These are phyloP conservation scores for Balakata baccata DNA, from an alignment of 345 rosid species.

Conservation along the genomic window DNA sequence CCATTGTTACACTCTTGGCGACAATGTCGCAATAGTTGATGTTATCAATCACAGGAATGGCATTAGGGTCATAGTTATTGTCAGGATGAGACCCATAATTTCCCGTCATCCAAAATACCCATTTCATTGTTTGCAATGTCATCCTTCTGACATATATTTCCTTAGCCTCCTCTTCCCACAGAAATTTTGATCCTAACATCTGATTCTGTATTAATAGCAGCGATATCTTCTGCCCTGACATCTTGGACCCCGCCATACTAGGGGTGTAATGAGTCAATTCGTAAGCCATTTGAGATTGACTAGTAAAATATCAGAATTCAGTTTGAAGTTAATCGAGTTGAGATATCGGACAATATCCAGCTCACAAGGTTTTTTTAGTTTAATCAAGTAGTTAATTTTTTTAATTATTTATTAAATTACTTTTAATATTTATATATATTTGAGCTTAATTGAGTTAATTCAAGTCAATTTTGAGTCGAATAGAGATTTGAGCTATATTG, in stretches of 20 bases:
- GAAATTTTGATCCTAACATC: constrained; percentile 37
- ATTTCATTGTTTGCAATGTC: constrained; percentile 29
- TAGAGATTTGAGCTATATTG: no score
- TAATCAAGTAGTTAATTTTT: no score
- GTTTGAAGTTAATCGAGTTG: no score
- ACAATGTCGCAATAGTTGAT: constrained; percentile 32
- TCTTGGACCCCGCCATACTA: constrained; percentile 33
- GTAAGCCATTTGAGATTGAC: no score
- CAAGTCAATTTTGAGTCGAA: no score
- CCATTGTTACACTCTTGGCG: constrained; percentile 28
- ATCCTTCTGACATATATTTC: constrained; percentile 28
- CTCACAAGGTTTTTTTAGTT: no score
- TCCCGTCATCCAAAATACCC: constrained; percentile 38
- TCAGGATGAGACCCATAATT: constrained; percentile 39
- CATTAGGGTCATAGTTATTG: constrained; percentile 31
- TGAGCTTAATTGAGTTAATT: no score
- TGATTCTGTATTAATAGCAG: constrained; percentile 30
- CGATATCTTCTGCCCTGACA: constrained; percentile 34
- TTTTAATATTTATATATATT: no score
- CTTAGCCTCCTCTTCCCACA: constrained; percentile 31
- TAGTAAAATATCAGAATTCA: no score
- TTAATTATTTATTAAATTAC: no score
- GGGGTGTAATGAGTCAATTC: no score
- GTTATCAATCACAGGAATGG: constrained; percentile 26
- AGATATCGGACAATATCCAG: no score